phyloP scores from a whole-genome alignment of 225 moss, liverwort and hornwort genomes.

The Thuidium tamariscinum region DNA sequence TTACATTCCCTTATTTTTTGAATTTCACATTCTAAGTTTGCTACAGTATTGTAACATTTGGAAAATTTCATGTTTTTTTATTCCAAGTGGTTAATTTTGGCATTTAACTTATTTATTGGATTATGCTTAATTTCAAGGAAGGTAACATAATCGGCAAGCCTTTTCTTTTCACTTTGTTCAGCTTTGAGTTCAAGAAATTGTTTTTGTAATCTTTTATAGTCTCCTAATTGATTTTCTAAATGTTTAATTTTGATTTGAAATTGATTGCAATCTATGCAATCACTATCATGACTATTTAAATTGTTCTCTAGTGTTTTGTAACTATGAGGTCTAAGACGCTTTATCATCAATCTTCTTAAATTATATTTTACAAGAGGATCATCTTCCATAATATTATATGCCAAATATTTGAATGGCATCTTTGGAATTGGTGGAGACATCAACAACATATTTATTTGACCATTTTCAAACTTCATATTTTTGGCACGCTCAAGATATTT shows the following conservation, averaged over 20 bases:
- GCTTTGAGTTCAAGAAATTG: neutral
- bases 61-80: neutral
- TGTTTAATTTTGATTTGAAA: conserved; percentile 3
- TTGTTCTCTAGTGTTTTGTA: neutral
- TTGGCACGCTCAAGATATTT: neutral
- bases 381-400: conserved; percentile 15
- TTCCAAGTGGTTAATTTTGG: neutral
- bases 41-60: neutral
- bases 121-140: neutral
- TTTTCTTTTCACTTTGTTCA: neutral
- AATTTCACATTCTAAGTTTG: neutral
- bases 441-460: neutral
- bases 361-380: conserved; percentile 25
- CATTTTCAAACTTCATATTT: neutral
- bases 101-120: neutral
- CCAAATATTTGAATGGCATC: neutral
- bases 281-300: neutral
- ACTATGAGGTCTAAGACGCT: neutral
- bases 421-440: neutral
- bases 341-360: neutral
- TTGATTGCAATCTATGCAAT: conserved; percentile 9
- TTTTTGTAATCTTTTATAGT: conserved; percentile 3
- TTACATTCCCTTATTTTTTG: neutral
- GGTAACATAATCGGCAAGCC: neutral
- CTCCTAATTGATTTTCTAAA: neutral